These are phyloP conservation scores for Colletotrichum lindemuthianum DNA, from an alignment of 2,329 filamentous ascomycete genomes.

Conservation along the genomic window DNA sequence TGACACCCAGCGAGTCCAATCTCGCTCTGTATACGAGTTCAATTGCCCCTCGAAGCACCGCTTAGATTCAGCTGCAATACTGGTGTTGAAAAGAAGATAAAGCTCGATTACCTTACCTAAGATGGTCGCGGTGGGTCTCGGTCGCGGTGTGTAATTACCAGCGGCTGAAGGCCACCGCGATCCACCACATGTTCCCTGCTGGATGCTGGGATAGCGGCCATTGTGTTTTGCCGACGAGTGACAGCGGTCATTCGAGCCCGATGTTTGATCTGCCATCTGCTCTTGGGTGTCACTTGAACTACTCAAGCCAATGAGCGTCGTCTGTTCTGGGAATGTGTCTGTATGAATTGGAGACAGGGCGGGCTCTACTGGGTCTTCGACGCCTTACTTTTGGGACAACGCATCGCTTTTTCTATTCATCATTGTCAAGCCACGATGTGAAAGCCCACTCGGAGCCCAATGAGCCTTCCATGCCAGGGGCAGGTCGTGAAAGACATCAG, in stretches of 20 bases:
- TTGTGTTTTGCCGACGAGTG: constrained; percentile 1
- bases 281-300: constrained; percentile 27
- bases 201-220: constrained; percentile 31
- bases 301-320: constrained; percentile 6
- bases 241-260: constrained; percentile 16
- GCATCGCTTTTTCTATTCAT: not conserved
- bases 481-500: not conserved
- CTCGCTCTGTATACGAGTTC: too few species aligned
- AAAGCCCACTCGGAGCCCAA: too few species aligned
- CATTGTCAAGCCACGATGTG: not conserved
- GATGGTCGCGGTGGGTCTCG: not conserved
- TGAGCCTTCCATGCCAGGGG: too few species aligned
- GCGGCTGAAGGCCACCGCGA: constrained; percentile 24
- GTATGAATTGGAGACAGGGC: not conserved
- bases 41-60: too few species aligned
- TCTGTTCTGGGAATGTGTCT: constrained; percentile 23
- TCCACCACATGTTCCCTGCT: constrained; percentile 15
- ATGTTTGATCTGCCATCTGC: not conserved
- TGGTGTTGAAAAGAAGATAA: too few species aligned
- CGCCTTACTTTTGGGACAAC: constrained; percentile 17
- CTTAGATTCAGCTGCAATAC: too few species aligned
- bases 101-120: constrained; percentile 12
- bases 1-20: too few species aligned
- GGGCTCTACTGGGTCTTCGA: constrained; percentile 19
- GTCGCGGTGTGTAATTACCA: constrained; percentile 8